A percentile compares a stretch with the other conserved stretches of the same genome.
phyloP scores from a whole-genome alignment of 2,329 filamentous ascomycete species.

The Pyrenochaeta sp. region DNA sequence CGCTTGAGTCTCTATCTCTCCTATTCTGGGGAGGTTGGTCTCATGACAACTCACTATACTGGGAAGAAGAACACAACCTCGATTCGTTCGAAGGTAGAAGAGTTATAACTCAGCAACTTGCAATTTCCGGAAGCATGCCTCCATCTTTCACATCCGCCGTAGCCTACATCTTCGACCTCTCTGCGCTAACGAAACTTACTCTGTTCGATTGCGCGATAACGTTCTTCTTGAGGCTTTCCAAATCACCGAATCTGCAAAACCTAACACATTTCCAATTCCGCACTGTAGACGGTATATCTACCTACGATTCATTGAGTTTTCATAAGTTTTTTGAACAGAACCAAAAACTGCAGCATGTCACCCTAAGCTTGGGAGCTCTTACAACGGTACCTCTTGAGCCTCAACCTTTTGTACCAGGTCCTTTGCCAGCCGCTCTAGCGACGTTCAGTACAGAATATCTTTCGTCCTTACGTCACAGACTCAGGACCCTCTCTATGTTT shows the following conservation, averaged over 20 bases:
- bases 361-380: not conserved
- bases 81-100: not conserved
- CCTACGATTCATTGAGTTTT: not conserved
- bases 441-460: not conserved
- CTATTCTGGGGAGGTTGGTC: slow-evolving; percentile 1
- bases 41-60: not conserved
- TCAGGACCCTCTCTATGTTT: not conserved
- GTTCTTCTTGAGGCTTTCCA: not conserved
- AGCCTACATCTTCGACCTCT: slow-evolving; percentile 2
- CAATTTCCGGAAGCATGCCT: slow-evolving; percentile 5
- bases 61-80: not conserved
- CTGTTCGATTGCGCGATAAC: not conserved
- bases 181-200: slow-evolving; percentile 4
- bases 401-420: not conserved
- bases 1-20: slow-evolving; percentile 6
- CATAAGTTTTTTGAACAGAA: not conserved
- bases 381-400: not conserved
- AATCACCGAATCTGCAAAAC: not conserved
- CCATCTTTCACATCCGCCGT: not conserved
- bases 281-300: not conserved
- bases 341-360: not conserved
- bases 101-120: not conserved
- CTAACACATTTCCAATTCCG: slow-evolving; percentile 1
- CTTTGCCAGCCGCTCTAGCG: no score
- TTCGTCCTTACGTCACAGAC: not conserved